Evolutionary conservation across 2,329 filamentous ascomycete species (phyloP), one percentile per base, ranked within the genome.

Genomic region (Blastomyces parvus): DNA sequence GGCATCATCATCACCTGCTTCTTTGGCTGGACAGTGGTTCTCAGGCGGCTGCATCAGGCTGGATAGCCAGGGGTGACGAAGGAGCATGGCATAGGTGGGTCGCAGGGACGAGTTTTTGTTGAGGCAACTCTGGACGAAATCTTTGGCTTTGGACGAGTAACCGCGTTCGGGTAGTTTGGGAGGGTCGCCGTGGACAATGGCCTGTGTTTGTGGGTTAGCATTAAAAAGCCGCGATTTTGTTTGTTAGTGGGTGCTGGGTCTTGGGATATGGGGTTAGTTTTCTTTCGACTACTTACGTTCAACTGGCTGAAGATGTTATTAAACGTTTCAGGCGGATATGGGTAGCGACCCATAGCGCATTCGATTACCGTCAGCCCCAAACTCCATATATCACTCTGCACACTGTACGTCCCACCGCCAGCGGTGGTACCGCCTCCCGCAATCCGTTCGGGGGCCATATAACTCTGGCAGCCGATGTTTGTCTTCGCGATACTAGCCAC

Each of bases 301-400:
- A 99, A 81, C 74, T 99, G 94, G 71, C 91, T 95, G 81, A 99
- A 97, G 69, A 99, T 99, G 72, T 96, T 97, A 74, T 93, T 94
- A 68, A 95, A 97, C 1, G 95, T 94, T 75, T 99, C 94, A 0
- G 94, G 93, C 4, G 94, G 93, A 71, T 99, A 99, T 0, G 94
- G 94, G 75, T 99, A 99, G 69, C 88, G 84, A 56, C 94, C 94
- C 81, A 95, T 86, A 30, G 93, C 93, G 74, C 93, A 97, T 76
- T 99, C 94, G 69, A 99, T 96, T 67, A 99, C 88, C 36, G 91
- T 95, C 72, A 99, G 76, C 19, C 94, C 94, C 69, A 99, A 78
- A 75, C 91, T 96, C 94, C 94, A 99, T 64, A 99, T 93, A 73
- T 99, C 94, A 73, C 91, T 96, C 77, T 97, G 94, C 48, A 99